Conservation (phyloP, 164 flowering plant species). For the Aristolochia contorta region DNA sequence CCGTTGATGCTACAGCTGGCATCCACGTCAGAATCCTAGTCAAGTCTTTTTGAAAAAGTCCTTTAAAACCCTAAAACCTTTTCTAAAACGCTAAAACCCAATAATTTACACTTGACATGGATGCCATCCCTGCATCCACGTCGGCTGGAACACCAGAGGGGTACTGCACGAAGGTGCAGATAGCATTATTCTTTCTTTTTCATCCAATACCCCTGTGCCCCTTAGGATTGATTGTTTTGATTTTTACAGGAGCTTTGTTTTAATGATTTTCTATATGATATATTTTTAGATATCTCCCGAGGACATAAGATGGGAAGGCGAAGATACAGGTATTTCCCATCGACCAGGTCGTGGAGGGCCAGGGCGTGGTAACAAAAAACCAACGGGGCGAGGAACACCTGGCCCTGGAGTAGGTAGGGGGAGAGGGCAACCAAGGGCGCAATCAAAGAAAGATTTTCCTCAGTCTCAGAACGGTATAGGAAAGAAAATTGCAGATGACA, state of each 20-base stretch:
- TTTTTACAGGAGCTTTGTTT: neutral
- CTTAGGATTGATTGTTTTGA: too few relatives aligned
- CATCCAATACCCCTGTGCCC: too few relatives aligned
- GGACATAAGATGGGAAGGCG: constrained; percentile 86
- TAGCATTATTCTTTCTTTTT: too few relatives aligned
- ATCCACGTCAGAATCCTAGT: too few relatives aligned
- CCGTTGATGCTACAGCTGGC: too few relatives aligned
- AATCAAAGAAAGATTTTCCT: constrained; percentile 44
- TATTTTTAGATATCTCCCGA: constrained; percentile 66
- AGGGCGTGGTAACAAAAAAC: constrained; percentile 63
- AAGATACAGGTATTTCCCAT: constrained; percentile 52
- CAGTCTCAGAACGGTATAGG: constrained; percentile 68
- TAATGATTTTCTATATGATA: neutral
- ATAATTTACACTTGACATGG: too few relatives aligned
- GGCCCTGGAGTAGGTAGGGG: constrained; percentile 56
- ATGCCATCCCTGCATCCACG: too few relatives aligned
- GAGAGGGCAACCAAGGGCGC: constrained; percentile 51
- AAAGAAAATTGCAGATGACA: constrained; percentile 53
- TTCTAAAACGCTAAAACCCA: too few relatives aligned
- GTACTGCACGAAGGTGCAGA: too few relatives aligned
- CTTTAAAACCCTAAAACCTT: too few relatives aligned
- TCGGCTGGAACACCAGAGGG: too few relatives aligned
- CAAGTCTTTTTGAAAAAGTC: too few relatives aligned
- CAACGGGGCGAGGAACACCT: constrained; percentile 47
- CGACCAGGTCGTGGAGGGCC: constrained; percentile 54